Conservation (phyloP, 805 yeast genomes). For the Saturnispora hagleri region DNA sequence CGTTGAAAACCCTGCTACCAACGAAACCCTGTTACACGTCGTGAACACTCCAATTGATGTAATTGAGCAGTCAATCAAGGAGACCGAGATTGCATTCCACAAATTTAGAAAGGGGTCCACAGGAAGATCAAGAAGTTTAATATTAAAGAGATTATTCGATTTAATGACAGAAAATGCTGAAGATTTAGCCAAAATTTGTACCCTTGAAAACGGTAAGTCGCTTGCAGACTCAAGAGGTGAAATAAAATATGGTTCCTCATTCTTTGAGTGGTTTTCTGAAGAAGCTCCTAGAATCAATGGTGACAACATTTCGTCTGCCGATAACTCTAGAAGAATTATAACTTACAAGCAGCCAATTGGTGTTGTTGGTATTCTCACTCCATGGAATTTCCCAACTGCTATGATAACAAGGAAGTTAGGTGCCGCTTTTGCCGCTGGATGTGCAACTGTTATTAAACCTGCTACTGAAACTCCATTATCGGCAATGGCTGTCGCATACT, state of each 20-base stretch:
- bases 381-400: conserved; percentile 65
- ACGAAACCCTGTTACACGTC: conserved; percentile 40
- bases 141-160: conserved; percentile 39
- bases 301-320: conserved; percentile 57
- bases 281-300: conserved; percentile 56
- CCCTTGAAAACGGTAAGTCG: conserved; percentile 53
- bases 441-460: conserved; percentile 52
- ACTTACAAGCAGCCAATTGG: conserved; percentile 59
- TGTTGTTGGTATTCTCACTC: conserved; percentile 62
- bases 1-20: conserved; percentile 50
- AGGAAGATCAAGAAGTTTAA: conserved; percentile 38
- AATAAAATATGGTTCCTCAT: conserved; percentile 45
- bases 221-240: conserved; percentile 49
- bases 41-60: conserved; percentile 45
- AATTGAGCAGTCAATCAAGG: conserved; percentile 44
- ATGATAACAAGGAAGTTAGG: conserved; percentile 64
- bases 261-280: conserved; percentile 61
- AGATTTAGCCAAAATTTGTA: conserved; percentile 46
- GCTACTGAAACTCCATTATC: conserved; percentile 60
- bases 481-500: conserved; percentile 46
- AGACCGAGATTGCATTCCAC: conserved; percentile 45
- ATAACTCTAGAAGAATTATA: conserved; percentile 48
- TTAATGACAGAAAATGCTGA: conserved; percentile 40
- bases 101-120: conserved; percentile 37
- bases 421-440: conserved; percentile 61